These are phyloP conservation scores for Xylaria polymorpha DNA, from an alignment of 2,329 filamentous ascomycete species.

Conservation along the genomic window DNA sequence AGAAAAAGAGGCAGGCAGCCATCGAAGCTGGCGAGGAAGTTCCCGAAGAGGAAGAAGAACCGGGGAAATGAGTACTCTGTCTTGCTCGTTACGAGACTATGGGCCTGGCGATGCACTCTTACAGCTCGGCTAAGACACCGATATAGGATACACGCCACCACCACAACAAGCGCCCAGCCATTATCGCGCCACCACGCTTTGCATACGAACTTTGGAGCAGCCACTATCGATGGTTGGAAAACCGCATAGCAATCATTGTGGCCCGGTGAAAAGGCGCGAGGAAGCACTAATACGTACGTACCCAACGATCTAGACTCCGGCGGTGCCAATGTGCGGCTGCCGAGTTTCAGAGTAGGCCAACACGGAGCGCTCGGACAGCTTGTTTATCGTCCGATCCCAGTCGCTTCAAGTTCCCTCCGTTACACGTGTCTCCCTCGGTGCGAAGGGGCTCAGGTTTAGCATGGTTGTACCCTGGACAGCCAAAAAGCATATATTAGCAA, in stretches of 20 bases:
- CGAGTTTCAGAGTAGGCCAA: neutral
- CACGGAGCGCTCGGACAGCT: neutral
- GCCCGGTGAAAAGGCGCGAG: neutral
- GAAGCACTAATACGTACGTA: neutral
- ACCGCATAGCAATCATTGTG: too few relatives aligned
- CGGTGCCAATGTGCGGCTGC: neutral
- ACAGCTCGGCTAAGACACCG: neutral
- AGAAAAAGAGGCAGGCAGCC: constrained; percentile 66
- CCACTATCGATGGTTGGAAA: neutral
- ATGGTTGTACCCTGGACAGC: neutral
- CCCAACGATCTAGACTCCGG: neutral
- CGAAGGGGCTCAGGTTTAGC: neutral
- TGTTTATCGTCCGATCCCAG: neutral
- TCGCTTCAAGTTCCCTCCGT: neutral
- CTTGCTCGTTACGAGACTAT: neutral
- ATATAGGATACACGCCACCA: neutral
- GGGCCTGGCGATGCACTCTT: neutral
- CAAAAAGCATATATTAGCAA: neutral
- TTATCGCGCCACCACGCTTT: neutral
- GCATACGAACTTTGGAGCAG: neutral
- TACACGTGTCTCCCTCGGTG: neutral
- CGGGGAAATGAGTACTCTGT: constrained; percentile 31
- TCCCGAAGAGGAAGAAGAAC: constrained; percentile 57
- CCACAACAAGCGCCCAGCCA: neutral
- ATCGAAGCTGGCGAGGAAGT: constrained; percentile 64